A percentile compares a stretch with the other conserved stretches of the same genome.
Evolutionary conservation across 352 stramenopile species (phyloP).

Genomic region (Peronospora farinosa): DNA sequence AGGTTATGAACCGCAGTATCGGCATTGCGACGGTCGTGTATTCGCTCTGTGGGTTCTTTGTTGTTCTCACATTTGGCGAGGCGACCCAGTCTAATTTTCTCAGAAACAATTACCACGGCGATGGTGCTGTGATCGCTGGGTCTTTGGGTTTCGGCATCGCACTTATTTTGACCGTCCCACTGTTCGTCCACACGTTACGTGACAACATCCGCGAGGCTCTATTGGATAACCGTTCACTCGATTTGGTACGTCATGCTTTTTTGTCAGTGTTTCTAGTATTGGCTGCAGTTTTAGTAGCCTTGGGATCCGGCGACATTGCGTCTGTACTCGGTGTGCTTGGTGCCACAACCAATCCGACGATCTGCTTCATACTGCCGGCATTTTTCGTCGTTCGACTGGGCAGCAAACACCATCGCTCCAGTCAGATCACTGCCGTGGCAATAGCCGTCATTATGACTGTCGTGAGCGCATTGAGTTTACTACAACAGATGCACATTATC

Average conservation of each 20-base stretch:
- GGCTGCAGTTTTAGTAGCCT: constrained; percentile 46
- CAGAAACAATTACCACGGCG: constrained; percentile 80
- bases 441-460: constrained; percentile 42
- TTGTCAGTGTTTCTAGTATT: constrained; percentile 56
- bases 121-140: constrained; percentile 59
- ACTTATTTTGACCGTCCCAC: constrained; percentile 74
- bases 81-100: constrained; percentile 79
- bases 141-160: constrained; percentile 77
- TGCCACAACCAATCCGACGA: constrained; percentile 80
- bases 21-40: constrained; percentile 71
- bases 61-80: constrained; percentile 82
- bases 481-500: constrained; percentile 43
- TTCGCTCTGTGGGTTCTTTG: constrained; percentile 69
- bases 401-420: constrained; percentile 25
- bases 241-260: constrained; percentile 38
- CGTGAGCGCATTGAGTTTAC: constrained; percentile 48
- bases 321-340: constrained; percentile 79
- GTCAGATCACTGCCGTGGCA: constrained; percentile 40
- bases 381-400: constrained; percentile 68
- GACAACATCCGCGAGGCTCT: constrained; percentile 77
- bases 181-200: constrained; percentile 82
- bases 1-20: constrained; percentile 84
- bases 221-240: constrained; percentile 42
- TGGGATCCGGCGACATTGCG: constrained; percentile 72
- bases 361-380: constrained; percentile 84